phyloP scores from a whole-genome alignment of 345 rosid species.

The Hibiscus trionum region DNA sequence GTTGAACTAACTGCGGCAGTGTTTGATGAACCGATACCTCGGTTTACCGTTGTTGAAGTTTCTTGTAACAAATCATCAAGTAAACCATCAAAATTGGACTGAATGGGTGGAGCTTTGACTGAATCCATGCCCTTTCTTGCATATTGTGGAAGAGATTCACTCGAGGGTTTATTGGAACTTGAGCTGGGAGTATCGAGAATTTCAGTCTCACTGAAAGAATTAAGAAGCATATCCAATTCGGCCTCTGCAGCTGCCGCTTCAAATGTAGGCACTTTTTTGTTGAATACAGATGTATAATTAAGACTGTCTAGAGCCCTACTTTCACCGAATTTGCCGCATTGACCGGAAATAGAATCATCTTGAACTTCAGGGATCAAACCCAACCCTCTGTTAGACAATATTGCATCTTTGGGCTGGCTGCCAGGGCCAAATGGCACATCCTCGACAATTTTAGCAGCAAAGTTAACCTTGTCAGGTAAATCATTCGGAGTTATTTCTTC shows the following conservation, averaged over 20 bases:
- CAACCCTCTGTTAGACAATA: constrained; percentile 11
- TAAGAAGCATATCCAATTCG: constrained; percentile 65
- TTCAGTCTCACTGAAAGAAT: constrained; percentile 36
- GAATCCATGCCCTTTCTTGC: constrained; percentile 13
- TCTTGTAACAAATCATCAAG: constrained; percentile 61
- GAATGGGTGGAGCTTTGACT: background rate
- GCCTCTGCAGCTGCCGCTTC: constrained; percentile 43
- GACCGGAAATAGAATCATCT: constrained; percentile 12
- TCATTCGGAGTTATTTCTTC: constrained; percentile 21
- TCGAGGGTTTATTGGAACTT: constrained; percentile 3
- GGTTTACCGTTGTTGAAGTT: constrained; percentile 19
- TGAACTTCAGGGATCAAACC: constrained; percentile 16
- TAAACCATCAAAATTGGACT: constrained; percentile 30
- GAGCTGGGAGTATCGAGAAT: constrained; percentile 15
- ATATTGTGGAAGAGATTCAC: constrained; percentile 11
- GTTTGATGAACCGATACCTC: constrained; percentile 10
- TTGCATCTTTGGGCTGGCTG: constrained; percentile 1
- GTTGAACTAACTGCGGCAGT: constrained; percentile 15
- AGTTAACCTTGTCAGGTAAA: constrained; percentile 15
- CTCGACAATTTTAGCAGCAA: constrained; percentile 9
- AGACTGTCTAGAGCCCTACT: background rate
- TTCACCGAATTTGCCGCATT: constrained; percentile 13
- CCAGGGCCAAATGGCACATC: background rate
- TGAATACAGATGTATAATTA: background rate
- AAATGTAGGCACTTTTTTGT: constrained; percentile 9